phyloP scores from a whole-genome alignment of 257 asterid species.

The Penstemon barbatus region DNA sequence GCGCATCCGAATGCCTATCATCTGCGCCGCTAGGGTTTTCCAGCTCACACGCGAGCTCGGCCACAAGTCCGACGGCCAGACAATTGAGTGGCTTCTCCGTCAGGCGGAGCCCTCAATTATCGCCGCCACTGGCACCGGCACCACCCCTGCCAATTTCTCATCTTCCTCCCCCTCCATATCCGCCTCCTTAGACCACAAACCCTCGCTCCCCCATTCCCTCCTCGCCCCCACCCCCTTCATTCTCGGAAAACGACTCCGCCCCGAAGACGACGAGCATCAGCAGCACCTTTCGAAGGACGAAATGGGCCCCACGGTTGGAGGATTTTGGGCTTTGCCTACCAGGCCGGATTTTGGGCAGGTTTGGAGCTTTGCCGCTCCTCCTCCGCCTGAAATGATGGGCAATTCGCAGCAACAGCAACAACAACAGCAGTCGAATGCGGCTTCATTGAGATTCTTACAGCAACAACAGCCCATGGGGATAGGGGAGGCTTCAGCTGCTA shows the following conservation, averaged over 20 bases:
- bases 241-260: constrained; percentile 79
- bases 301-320: constrained; percentile 58
- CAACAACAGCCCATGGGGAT: constrained; percentile 62
- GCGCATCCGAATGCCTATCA: constrained; percentile 94
- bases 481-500: constrained; percentile 94
- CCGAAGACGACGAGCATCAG: constrained; percentile 55
- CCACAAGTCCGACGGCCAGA: constrained; percentile 91
- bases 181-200: constrained; percentile 59
- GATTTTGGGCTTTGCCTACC: constrained; percentile 87
- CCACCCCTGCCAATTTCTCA: constrained; percentile 86
- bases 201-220: constrained; percentile 53
- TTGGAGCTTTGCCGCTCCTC: constrained; percentile 86
- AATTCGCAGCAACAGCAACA: constrained; percentile 17
- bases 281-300: constrained; percentile 61
- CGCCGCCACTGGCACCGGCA: constrained; percentile 91
- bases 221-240: constrained; percentile 70
- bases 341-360: constrained; percentile 83
- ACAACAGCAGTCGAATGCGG: no score
- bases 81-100: constrained; percentile 92
- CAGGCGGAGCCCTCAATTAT: constrained; percentile 94
- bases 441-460: constrained; percentile 57
- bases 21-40: constrained; percentile 91
- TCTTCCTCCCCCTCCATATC: constrained; percentile 45
- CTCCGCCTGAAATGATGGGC: constrained; percentile 61
- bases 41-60: constrained; percentile 92